phyloP scores from a whole-genome alignment of 768 basidiomycete species.

The Russula dissimulans region DNA sequence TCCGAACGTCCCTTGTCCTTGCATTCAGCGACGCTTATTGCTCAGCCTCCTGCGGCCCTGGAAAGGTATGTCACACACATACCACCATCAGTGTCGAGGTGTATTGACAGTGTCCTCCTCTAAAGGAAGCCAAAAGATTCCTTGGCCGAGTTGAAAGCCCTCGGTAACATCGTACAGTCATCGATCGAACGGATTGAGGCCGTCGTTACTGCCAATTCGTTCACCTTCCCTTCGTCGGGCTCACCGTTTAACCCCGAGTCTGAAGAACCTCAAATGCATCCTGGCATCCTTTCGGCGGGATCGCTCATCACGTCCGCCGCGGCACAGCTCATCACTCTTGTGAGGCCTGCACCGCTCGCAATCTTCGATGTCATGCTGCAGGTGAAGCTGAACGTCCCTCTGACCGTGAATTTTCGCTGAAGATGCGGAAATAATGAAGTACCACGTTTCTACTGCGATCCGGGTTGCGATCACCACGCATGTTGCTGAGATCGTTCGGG shows the following conservation, averaged over 20 bases:
- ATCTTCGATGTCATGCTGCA: neutral
- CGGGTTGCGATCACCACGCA: neutral
- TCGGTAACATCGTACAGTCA: slow-evolving; percentile 5
- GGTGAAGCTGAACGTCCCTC: neutral
- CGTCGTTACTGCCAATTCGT: neutral
- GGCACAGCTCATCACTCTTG: neutral
- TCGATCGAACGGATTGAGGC: slow-evolving; percentile 1
- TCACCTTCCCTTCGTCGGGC: neutral
- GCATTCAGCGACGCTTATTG: no score
- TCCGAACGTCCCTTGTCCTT: no score
- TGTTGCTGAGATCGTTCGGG: slow-evolving; percentile 16
- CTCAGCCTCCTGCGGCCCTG: no score
- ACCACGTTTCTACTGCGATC: neutral
- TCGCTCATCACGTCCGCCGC: slow-evolving; percentile 2
- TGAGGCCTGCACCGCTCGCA: neutral
- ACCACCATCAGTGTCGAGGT: no score
- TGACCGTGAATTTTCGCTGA: neutral
- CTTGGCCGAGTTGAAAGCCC: slow-evolving; percentile 2
- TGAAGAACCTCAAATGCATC: neutral
- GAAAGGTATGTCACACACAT: neutral
- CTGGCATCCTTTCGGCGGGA: neutral
- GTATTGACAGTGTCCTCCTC: neutral
- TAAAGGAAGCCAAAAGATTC: neutral
- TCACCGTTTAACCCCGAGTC: neutral
- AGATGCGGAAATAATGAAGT: neutral